Percentiles rank a stretch among this genome's conserved stretches.
Conservation (phyloP, 2,329 filamentous ascomycete genomes). For the Fusarium siculi region DNA sequence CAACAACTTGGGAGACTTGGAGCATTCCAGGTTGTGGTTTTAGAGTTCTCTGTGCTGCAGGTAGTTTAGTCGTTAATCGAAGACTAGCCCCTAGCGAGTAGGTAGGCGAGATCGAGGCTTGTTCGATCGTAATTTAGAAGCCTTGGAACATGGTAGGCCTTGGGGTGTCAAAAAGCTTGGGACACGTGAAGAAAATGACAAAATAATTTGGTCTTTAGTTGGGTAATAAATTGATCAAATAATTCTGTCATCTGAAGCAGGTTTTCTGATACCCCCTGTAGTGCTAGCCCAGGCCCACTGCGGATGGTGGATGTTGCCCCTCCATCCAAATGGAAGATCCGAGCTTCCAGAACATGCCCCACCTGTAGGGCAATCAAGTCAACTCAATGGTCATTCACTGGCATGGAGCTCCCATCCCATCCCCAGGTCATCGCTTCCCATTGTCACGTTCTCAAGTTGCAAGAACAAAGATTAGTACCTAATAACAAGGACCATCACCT, state of each 20-base stretch:
- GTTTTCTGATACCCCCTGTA: not conserved
- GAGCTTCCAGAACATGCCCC: conserved; percentile 9
- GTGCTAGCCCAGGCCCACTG: not conserved
- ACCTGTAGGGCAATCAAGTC: not conserved
- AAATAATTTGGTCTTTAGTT: accelerated
- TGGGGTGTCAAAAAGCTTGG: not conserved
- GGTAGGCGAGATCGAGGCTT: not conserved
- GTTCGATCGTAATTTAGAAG: not conserved
- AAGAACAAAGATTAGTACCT: conserved; percentile 9
- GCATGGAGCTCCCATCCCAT: not conserved
- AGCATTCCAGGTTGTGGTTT: not conserved
- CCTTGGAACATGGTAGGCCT: not conserved
- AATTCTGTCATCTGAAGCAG: not conserved
- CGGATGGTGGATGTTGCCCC: conserved; percentile 1
- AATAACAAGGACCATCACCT: not conserved
- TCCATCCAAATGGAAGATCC: not conserved
- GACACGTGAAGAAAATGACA: not conserved
- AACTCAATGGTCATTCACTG: not conserved
- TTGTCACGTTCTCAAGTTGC: not conserved
- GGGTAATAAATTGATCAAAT: accelerated
- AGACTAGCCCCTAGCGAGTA: not conserved
- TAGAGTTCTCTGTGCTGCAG: not conserved
- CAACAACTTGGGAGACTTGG: not conserved
- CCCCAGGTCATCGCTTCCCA: not conserved
- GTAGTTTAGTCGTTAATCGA: conserved; percentile 3